A percentile compares a stretch with the other conserved stretches of the same genome.
Evolutionary conservation across 1,139 yeast species (phyloP).

Genomic region (Lizanozyma gosingica): DNA sequence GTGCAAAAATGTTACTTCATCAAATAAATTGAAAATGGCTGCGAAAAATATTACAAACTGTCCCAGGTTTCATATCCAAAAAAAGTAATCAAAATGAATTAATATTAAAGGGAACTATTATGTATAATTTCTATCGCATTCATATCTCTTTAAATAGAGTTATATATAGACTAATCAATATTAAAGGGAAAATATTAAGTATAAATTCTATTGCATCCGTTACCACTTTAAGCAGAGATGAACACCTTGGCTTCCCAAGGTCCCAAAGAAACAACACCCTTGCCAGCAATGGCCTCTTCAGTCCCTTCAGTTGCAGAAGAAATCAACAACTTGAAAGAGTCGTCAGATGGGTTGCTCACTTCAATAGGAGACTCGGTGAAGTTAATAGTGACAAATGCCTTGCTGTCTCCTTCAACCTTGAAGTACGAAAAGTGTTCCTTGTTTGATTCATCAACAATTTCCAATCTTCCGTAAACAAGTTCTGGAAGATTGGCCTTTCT

Average conservation of each 20-base stretch:
- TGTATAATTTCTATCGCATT: no score
- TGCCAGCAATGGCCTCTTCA: not conserved
- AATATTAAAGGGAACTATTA: no score
- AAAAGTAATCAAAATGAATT: no score
- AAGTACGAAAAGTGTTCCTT: constrained; percentile 19
- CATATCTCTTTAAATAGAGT: no score
- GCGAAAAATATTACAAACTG: no score
- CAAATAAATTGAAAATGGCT: no score
- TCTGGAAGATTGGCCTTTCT: constrained; percentile 27
- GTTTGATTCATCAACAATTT: constrained; percentile 23
- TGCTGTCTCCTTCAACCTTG: constrained; percentile 11
- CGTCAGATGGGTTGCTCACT: not conserved
- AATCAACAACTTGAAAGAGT: not conserved
- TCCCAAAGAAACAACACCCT: not conserved
- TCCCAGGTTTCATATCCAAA: no score
- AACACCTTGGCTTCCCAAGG: not conserved
- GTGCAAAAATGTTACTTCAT: no score
- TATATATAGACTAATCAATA: no score
- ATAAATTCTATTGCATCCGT: no score
- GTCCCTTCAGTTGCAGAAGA: not conserved
- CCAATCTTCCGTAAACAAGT: constrained; percentile 25
- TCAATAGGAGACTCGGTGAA: constrained; percentile 1
- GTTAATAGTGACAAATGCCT: not conserved
- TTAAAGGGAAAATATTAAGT: no score
- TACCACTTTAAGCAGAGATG: not conserved